Base-by-base conservation (phyloP, 1,139 yeast species). In the Arxiozyma heterogenica region DNA sequence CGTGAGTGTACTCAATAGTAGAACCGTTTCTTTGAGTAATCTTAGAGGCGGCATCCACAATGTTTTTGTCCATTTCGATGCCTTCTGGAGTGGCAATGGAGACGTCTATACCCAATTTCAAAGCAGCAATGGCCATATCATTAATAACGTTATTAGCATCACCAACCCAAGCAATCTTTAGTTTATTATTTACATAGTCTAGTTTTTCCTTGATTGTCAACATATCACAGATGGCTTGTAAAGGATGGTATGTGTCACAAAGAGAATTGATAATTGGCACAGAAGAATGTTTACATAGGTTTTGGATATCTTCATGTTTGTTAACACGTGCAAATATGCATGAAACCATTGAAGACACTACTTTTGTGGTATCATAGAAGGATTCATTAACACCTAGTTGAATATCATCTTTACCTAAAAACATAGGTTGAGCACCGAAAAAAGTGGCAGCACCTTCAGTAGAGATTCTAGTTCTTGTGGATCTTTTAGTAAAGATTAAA, bases 351-450 rank as follows among this genome's bases (percentile, higher is more conserved):
- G 97, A 90, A 20, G 96, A 86, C 11, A 93, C 81, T 44, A 93
- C 96, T 61, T 80, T 82, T 25, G 96, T 79, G 0, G 97, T 85
- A 70, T 93, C 98, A 64, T 86, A 84, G 57, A 88, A 73, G 0
- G 94, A 80, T 74, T 93, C 98, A 67, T 93, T 93, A 48, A 89
- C 93, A 61, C 98, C 98, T 56, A 93, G 76, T 72, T 93, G 98
- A 65, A 93, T 93, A 65, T 93, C 98, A 62, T 91, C 97, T 64
- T 86, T 88, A 53, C 98, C 98, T 60, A 93, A 77, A 66, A 93
- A 93, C 95, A 93, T 86, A 17, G 98, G 96, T 61, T 84, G 94
- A 8, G 94, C 98, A 21, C 98, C 98, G 60, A 93, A 86, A 67
- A 85, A 91, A 1, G 89, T 79, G 18, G 91, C 88, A 4, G 98